Percentiles rank a stretch among this genome's conserved stretches.
These are phyloP conservation scores for Physcomitrellopsis africana DNA, from an alignment of 225 moss, liverwort and hornwort genomes.

Conservation along the genomic window DNA sequence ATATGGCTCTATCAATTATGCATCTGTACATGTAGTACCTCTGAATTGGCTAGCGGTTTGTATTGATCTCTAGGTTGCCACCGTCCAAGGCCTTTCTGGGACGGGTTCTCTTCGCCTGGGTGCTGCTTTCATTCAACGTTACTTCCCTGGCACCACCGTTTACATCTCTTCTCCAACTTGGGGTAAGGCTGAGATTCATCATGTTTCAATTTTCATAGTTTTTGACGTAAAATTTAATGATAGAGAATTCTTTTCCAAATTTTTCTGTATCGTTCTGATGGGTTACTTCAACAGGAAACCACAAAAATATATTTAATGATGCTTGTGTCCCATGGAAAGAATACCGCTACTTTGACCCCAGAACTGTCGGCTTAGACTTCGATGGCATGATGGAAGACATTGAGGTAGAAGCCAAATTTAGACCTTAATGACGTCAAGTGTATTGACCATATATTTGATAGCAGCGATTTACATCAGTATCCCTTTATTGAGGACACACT, in stretches of 20 bases:
- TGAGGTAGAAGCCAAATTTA: conserved; percentile 39
- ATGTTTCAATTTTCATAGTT: not conserved
- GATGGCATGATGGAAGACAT: conserved; percentile 86
- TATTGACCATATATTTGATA: not conserved
- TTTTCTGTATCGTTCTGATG: not conserved
- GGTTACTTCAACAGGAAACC: conserved; percentile 58
- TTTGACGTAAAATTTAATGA: not conserved
- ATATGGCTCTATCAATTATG: too few species aligned
- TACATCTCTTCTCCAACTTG: conserved; percentile 91
- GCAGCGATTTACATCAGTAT: not conserved
- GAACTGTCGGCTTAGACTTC: conserved; percentile 84
- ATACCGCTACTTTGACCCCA: conserved; percentile 87
- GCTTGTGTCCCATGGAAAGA: conserved; percentile 83
- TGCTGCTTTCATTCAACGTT: conserved; percentile 90
- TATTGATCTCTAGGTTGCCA: conserved; percentile 56
- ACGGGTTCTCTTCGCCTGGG: conserved; percentile 88
- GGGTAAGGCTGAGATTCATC: conserved; percentile 50
- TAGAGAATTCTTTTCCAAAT: not conserved
- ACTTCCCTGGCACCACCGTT: conserved; percentile 75
- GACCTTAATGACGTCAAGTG: not conserved
- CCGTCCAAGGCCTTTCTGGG: conserved; percentile 92
- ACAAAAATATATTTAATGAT: conserved; percentile 87
- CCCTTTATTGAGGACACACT: not conserved
- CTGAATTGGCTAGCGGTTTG: not conserved
- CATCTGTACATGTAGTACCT: not conserved